Conservation (phyloP, 805 yeast species). For the Candida krabiensis region DNA sequence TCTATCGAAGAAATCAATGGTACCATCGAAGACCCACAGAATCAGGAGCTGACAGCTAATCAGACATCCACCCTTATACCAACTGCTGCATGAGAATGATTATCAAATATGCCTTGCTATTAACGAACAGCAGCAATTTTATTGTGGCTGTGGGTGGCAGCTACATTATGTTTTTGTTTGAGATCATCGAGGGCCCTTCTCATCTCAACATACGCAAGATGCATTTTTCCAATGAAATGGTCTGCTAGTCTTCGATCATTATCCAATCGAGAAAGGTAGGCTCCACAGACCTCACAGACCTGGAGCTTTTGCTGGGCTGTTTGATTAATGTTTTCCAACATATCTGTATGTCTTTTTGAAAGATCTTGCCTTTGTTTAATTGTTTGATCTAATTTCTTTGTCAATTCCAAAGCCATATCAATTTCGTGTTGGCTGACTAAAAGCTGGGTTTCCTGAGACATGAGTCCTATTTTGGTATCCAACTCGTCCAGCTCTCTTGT, state of each 20-base stretch:
- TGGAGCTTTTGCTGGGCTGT: conserved; percentile 88
- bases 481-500: conserved; percentile 56
- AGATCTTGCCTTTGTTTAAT: conserved; percentile 49
- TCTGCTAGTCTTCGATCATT: conserved; percentile 87
- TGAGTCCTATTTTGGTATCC: conserved; percentile 63
- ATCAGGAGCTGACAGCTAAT: not conserved
- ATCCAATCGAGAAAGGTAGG: conserved; percentile 80
- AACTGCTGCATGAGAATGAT: conserved; percentile 1
- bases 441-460: conserved; percentile 62
- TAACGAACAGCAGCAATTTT: not conserved
- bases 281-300: conserved; percentile 89
- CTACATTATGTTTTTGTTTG: conserved; percentile 21
- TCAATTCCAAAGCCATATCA: conserved; percentile 50
- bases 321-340: conserved; percentile 75
- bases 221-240: conserved; percentile 86
- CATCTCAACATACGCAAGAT: conserved; percentile 78
- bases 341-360: conserved; percentile 54
- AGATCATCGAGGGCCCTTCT: conserved; percentile 52
- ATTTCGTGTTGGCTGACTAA: conserved; percentile 51
- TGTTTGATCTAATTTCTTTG: conserved; percentile 44
- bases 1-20: not conserved
- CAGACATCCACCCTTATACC: conserved; percentile 1
- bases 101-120: conserved; percentile 4
- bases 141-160: not conserved
- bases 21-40: not conserved